Base-by-base conservation (phyloP, 2,329 filamentous ascomycete species). In the Didymella lethalis region DNA sequence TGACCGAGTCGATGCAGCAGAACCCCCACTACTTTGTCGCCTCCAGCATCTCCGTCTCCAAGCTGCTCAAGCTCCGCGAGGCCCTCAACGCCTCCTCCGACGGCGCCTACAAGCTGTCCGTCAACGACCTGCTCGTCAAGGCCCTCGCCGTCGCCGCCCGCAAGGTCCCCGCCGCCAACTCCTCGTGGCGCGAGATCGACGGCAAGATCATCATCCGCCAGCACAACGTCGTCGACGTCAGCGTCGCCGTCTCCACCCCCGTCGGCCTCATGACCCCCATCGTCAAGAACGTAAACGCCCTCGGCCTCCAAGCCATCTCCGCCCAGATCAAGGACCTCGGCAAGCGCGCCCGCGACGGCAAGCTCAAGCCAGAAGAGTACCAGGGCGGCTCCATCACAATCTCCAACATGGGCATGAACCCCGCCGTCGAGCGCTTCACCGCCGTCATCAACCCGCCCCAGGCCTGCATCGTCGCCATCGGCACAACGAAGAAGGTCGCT, bases 361-460 rank as follows among this genome's bases (percentile, higher is more conserved):
- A 98, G 88, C 90, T 99, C 73, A 98, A 98, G 90, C 95, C 95
- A 47, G 94, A 99, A 80, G 93, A 99, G 83, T 99, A 96, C 88
- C 94, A 97, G 85, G 95, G 95, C 56, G 95, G 95, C 78, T 96
- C 92, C 78, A 97, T 99, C 83, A 97, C 94, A 80, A 98, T 99
- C 82, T 96, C 92, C 83, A 99, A 99, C 88, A 96, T 99, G 95
- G 95, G 95, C 81, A 99, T 99, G 95, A 99, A 99, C 87, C 77
- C 89, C 47, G 94, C 95, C 49, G 90, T 99, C 64, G 93, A 98
- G 82, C 88, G 93, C 78, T 99, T 99, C 83, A 98, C 95, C 51
- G 95, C 95, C 69, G 91, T 99, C 76, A 97, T 99, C 86, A 99
- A 99, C 88, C 95, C 96, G 67, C 95, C 95, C 53, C 96, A 99